Evolutionary conservation across 257 asterid species (phyloP), one percentile per base, ranked within the genome.

Genomic region (Nyctanthes arbortristis): DNA sequence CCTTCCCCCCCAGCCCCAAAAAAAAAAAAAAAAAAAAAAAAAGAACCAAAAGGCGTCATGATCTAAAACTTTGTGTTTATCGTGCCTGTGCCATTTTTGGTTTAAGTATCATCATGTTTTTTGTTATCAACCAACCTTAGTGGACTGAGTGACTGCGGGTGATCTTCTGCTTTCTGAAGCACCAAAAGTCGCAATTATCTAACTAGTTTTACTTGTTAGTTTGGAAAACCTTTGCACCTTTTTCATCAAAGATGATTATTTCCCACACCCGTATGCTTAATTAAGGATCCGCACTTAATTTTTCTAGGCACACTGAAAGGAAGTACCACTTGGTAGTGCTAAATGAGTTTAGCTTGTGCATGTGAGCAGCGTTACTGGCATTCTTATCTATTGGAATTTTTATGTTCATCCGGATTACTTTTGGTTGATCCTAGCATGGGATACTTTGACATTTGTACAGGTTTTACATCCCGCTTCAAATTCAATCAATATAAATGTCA

Each of bases 391-490:
- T n/a, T 45, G 10, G 24, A 22, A 45, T 45, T n/a, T 16, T n/a
- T 45, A 45, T 45, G 55, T 45, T 45, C 6, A 49, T 49, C 30
- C 7, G 58, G 14, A 5, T 3, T 49, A 49, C 11, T 49, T 22
- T 49, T 22, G 58, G 28, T 49, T 49, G 29, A 49, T 8, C 58
- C 28, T 9, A 6, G 3, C 16, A 22, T 8, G 47, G 47, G 47
- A 49, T 52, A 52, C 3, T 52, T 18, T 52, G 31, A 52, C 24
- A 52, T 52, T 52, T 14, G 36, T 77, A 39, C 81, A 91, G 99
- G 96, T 91, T 73, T 78, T 93, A 82, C 97, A 87, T 78, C 84
- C 91, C 4, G 84, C 72, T 25, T 92, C 96, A 30, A 83, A 87
- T 52, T 75, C 93, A 12, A 89, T 93, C 73, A 93, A 93, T 67